phyloP scores from a whole-genome alignment of 805 yeast species.

The Schwanniomyces yamadae region DNA sequence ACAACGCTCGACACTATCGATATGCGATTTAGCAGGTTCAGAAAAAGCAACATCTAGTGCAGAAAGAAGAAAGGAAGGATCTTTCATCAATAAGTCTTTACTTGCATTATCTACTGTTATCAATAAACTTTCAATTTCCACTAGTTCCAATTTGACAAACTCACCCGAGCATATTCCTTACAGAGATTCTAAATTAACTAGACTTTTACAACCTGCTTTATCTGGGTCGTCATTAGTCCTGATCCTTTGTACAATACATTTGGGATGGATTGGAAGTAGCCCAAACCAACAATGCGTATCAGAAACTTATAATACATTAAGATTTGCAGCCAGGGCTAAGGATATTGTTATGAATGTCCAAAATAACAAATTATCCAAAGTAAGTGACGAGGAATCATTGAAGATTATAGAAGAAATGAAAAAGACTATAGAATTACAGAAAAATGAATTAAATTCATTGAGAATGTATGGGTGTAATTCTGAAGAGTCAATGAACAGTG shows the following conservation, averaged over 20 bases:
- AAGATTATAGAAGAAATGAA: constrained; percentile 53
- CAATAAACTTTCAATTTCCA: constrained; percentile 59
- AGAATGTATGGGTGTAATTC: constrained; percentile 15
- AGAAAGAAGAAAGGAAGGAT: constrained; percentile 90
- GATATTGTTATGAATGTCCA: constrained; percentile 72
- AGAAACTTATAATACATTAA: constrained; percentile 81
- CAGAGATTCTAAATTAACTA: constrained; percentile 88
- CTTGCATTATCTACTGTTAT: constrained; percentile 92
- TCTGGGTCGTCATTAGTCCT: constrained; percentile 84
- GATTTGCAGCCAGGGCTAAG: constrained; percentile 93
- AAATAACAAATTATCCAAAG: constrained; percentile 40
- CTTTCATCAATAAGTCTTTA: constrained; percentile 87
- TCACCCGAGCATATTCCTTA: constrained; percentile 74
- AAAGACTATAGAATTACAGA: constrained; percentile 60
- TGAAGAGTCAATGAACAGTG: background rate
- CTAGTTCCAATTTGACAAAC: constrained; percentile 20
- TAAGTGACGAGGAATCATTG: constrained; percentile 39
- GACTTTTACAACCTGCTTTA: constrained; percentile 87
- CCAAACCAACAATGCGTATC: constrained; percentile 48
- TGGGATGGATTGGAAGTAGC: constrained; percentile 36
- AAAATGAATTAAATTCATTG: constrained; percentile 46
- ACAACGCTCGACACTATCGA: constrained; percentile 61
- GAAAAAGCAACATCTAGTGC: constrained; percentile 73
- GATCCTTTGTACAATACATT: constrained; percentile 82
- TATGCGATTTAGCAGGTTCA: constrained; percentile 97